These are phyloP conservation scores for Camelina sativa DNA, from an alignment of 345 rosid species.

Conservation along the genomic window DNA sequence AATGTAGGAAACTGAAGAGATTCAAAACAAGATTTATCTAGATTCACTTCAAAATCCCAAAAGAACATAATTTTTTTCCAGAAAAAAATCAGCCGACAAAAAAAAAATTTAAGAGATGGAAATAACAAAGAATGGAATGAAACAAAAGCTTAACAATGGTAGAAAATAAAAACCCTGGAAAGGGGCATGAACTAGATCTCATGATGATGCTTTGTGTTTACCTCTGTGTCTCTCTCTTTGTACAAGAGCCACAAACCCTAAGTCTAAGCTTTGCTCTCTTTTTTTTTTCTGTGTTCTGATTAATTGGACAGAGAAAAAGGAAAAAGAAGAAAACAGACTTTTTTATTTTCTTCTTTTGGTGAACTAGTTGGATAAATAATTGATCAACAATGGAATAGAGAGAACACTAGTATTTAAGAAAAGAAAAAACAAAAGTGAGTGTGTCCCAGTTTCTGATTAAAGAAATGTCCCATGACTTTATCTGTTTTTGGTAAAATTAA, in stretches of 20 bases:
- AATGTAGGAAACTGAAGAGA: constrained; percentile 24
- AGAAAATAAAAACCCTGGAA: constrained; percentile 28
- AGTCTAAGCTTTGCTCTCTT: constrained; percentile 32
- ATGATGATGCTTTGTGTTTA: constrained; percentile 14
- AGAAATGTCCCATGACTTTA: constrained; percentile 32
- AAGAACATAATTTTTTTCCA: not conserved
- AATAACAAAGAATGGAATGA: not conserved
- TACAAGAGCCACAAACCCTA: constrained; percentile 43
- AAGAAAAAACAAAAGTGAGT: not conserved
- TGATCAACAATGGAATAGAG: constrained; percentile 2
- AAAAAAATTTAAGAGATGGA: not conserved
- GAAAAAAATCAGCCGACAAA: constrained; percentile 14
- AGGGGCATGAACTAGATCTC: constrained; percentile 30
- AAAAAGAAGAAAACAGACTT: not conserved
- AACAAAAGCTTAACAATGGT: not conserved
- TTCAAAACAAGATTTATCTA: constrained; percentile 18
- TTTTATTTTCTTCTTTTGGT: constrained; percentile 25
- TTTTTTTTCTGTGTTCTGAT: constrained; percentile 17
- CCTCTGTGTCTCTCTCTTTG: constrained; percentile 36
- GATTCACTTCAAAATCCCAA: constrained; percentile 15
- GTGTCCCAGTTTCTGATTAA: constrained; percentile 25
- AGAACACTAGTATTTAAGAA: not conserved
- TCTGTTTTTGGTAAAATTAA: constrained; percentile 46
- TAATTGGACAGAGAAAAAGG: constrained; percentile 12
- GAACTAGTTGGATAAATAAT: constrained; percentile 36